These are phyloP conservation scores for Venturia pyrina DNA, from an alignment of 2,329 filamentous ascomycete species.

Conservation along the genomic window DNA sequence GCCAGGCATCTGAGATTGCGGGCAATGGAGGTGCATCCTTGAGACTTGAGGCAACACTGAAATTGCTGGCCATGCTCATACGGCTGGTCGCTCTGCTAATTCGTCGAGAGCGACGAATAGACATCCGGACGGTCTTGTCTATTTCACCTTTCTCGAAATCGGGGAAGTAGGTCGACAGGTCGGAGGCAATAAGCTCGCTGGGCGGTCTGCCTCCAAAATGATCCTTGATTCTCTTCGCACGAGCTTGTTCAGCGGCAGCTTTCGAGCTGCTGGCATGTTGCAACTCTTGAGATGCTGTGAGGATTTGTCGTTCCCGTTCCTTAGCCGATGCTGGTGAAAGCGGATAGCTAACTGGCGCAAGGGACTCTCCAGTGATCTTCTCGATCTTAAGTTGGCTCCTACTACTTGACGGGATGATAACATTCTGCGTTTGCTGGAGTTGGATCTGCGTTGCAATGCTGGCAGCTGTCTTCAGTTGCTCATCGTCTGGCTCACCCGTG, in stretches of 20 bases:
- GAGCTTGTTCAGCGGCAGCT: slow-evolving; percentile 28
- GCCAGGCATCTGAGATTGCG: slow-evolving; percentile 89
- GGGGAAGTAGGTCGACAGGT: slow-evolving; percentile 94
- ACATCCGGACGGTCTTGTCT: slow-evolving; percentile 87
- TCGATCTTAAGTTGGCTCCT: slow-evolving; percentile 80
- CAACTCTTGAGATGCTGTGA: neutral
- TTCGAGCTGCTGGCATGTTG: slow-evolving; percentile 11
- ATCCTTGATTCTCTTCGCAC: slow-evolving; percentile 52
- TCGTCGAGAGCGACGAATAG: slow-evolving; percentile 79
- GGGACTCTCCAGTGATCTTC: slow-evolving; percentile 78
- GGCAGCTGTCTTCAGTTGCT: slow-evolving; percentile 79
- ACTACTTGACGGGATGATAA: slow-evolving; percentile 53
- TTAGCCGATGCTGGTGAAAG: slow-evolving; percentile 64
- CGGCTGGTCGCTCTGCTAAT: slow-evolving; percentile 89
- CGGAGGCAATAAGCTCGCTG: slow-evolving; percentile 93
- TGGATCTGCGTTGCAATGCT: slow-evolving; percentile 79
- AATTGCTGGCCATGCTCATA: slow-evolving; percentile 84
- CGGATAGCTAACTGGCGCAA: slow-evolving; percentile 76
- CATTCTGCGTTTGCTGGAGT: slow-evolving; percentile 58
- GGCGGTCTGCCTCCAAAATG: slow-evolving; percentile 90
- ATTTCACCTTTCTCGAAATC: slow-evolving; percentile 91
- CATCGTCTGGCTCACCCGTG: slow-evolving; percentile 74
- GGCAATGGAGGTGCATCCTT: slow-evolving; percentile 91
- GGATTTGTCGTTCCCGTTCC: slow-evolving; percentile 48
- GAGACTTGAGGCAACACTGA: slow-evolving; percentile 85